Evolutionary conservation across 2,329 filamentous ascomycete genomes (phyloP).

Genomic region (Xylariaceae sp.): DNA sequence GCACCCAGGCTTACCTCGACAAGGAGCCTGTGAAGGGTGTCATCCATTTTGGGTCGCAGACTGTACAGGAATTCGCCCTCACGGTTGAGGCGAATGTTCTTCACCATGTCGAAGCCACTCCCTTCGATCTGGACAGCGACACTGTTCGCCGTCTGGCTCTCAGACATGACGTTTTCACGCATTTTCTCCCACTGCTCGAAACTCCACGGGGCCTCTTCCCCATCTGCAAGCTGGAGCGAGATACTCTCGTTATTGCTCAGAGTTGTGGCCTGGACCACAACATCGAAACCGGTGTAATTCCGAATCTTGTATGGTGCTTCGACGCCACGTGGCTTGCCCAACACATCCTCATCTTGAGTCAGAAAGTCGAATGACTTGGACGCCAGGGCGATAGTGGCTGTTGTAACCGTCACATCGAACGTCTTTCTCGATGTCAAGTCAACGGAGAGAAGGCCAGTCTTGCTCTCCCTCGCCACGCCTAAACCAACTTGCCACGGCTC

Average conservation of each 20-base stretch:
- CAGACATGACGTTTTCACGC: conserved; percentile 83
- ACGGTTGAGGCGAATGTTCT: conserved; percentile 83
- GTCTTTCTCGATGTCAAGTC: conserved; percentile 85
- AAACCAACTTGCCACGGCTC: conserved; percentile 97
- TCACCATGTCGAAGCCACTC: conserved; percentile 87
- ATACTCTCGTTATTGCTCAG: conserved; percentile 56
- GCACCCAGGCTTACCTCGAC: conserved; percentile 87
- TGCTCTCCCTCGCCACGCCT: conserved; percentile 72
- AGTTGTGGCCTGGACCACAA: conserved; percentile 75
- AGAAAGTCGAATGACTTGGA: conserved; percentile 93
- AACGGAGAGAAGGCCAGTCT: conserved; percentile 71
- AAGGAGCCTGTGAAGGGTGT: conserved; percentile 79
- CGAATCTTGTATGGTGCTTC: conserved; percentile 91
- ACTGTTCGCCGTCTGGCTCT: conserved; percentile 67
- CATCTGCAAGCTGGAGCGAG: conserved; percentile 74
- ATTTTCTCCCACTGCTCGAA: conserved; percentile 97
- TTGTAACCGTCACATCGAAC: conserved; percentile 88
- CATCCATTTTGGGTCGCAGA: conserved; percentile 78
- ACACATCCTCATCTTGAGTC: conserved; percentile 78
- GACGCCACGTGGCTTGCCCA: conserved; percentile 85
- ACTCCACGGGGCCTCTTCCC: conserved; percentile 87
- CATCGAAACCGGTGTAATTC: conserved; percentile 92
- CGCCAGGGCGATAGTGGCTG: conserved; percentile 84
- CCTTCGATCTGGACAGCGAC: conserved; percentile 83
- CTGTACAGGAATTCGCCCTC: conserved; percentile 91